Conservation (phyloP, 805 yeast species). For the Kodamaea hsintzibuensis region DNA sequence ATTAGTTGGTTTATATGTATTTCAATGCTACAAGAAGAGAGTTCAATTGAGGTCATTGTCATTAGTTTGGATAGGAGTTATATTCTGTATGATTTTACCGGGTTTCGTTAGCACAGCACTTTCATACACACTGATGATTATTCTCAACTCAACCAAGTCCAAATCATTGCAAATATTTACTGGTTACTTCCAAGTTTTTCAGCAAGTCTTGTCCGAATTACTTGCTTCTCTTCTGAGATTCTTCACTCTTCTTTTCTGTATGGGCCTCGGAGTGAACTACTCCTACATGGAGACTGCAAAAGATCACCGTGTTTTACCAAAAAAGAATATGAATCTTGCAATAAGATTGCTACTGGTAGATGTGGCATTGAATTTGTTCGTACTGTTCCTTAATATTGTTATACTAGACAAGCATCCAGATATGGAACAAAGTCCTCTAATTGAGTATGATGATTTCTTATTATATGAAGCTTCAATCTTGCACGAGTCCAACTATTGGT, state of each 20-base stretch:
- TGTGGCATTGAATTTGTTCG: not conserved
- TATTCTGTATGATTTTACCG: constrained; percentile 28
- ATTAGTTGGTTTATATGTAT: constrained; percentile 23
- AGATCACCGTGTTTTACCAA: constrained; percentile 26
- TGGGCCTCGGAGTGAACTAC: constrained; percentile 39
- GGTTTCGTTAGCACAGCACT: not conserved
- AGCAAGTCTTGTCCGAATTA: constrained; percentile 4
- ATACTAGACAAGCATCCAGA: not conserved
- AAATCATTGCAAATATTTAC: not conserved
- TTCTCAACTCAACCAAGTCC: constrained; percentile 15
- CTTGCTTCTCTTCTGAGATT: constrained; percentile 11
- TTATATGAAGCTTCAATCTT: not conserved
- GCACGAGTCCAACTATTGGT: not conserved
- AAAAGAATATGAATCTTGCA: not conserved
- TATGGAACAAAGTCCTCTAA: not conserved
- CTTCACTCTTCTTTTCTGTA: constrained; percentile 26
- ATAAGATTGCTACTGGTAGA: not conserved
- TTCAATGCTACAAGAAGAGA: constrained; percentile 24
- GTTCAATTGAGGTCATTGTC: constrained; percentile 29
- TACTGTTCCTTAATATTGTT: not conserved
- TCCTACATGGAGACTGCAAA: constrained; percentile 22
- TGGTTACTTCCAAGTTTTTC: not conserved
- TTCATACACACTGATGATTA: not conserved
- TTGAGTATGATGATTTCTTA: not conserved
- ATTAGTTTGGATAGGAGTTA: constrained; percentile 27